Evolutionary conservation across 2,329 filamentous ascomycete species (phyloP), one percentile per base, ranked within the genome.

Genomic region (Torrubiella hemipterigena): DNA sequence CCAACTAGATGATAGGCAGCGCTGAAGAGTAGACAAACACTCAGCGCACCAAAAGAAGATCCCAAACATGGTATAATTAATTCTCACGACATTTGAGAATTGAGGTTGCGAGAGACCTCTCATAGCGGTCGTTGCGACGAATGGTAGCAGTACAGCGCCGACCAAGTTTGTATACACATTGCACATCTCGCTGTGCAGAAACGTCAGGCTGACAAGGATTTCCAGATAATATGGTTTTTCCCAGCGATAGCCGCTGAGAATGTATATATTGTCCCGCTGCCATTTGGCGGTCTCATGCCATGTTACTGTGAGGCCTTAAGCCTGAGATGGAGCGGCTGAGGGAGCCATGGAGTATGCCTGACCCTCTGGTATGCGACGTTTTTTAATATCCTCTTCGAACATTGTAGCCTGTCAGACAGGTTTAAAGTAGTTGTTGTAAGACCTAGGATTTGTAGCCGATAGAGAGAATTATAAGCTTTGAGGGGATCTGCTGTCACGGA

Each of bases 1-100:
- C 22, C 13, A 27, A 42, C 9, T 4, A 39, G 28, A 25, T 41
- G 40, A 30, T 38, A 41, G 11, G 29, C 31, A 9, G 36, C 29
- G 27, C 37, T 41, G 7, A 37, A 35, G 12, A 39, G 14, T 8
- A 39, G 23, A 23, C 37, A n/a, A 38, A 17, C 17, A 30, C 31
- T 41, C 40, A 1, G 40, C 40, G 16, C 28, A 38, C 16, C 22
- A 39, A 26, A 38, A 36, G 31, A 36, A 41, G 15, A 40, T 29
- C 15, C 17, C 25, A 24, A 42, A 42, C 36, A 40, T 33, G 19
- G 13, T 13, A 17, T 32, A 32, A 27, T 27, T 26, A 0, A 20
- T 35, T 14, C 25, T 29, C 8, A 7, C 27, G 1, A 31, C 24
- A 20, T 1, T 14, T n/a, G 19, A 27, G 33, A 31, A 35, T 14